phyloP scores from a whole-genome alignment of 2,329 filamentous ascomycete species.

The Camillea tinctor region DNA sequence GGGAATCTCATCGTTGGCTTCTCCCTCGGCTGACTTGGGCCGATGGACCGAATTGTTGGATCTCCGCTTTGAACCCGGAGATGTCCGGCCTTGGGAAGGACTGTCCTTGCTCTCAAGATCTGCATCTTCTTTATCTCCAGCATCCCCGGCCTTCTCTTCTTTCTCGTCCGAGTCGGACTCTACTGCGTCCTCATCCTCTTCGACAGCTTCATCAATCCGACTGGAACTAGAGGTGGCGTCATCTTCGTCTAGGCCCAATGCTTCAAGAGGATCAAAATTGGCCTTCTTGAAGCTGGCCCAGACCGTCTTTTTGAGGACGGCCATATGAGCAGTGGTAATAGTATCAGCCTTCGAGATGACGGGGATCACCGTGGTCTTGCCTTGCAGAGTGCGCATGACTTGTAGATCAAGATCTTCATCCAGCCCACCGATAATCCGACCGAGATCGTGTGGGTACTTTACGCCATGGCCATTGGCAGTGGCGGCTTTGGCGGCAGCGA shows the following conservation, averaged over 20 bases:
- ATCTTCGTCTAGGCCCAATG: constrained; percentile 74
- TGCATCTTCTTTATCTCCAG: constrained; percentile 27
- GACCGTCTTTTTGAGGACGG: constrained; percentile 83
- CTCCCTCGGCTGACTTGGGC: constrained; percentile 45
- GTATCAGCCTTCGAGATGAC: constrained; percentile 97
- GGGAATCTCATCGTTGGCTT: constrained; percentile 54
- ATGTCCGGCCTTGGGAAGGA: constrained; percentile 38
- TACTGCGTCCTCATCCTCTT: constrained; percentile 26
- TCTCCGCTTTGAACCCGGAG: constrained; percentile 43
- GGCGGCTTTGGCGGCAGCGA: constrained; percentile 61
- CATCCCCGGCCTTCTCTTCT: constrained; percentile 21
- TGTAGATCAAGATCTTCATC: constrained; percentile 91
- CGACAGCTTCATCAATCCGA: constrained; percentile 54
- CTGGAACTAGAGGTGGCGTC: constrained; percentile 51
- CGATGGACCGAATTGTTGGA: constrained; percentile 47
- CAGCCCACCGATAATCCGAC: constrained; percentile 62
- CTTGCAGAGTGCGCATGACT: constrained; percentile 81
- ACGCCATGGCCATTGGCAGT: constrained; percentile 48
- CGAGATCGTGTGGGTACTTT: constrained; percentile 49
- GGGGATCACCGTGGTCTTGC: constrained; percentile 93
- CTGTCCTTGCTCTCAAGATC: constrained; percentile 37
- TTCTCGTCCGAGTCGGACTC: constrained; percentile 28
- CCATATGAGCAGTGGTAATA: constrained; percentile 93
- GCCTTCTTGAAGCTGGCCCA: constrained; percentile 84
- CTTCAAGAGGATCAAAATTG: constrained; percentile 83